Evolutionary conservation across 2,329 filamentous ascomycete genomes (phyloP).

Genomic region (Ascosphaera apis): DNA sequence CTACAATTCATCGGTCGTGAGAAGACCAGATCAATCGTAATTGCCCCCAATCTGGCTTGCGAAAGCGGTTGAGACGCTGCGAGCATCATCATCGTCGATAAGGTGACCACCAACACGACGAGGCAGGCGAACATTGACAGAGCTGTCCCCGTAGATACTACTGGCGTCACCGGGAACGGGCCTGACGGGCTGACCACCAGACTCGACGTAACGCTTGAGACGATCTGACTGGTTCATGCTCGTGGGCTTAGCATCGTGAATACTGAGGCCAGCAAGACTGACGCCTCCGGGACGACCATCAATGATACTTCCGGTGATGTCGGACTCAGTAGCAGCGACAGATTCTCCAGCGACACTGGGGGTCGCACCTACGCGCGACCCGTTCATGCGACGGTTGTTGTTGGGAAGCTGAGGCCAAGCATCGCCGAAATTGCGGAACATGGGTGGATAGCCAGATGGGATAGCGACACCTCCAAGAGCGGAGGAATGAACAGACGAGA

Average conservation of each 20-base stretch:
- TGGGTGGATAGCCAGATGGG: conserved; percentile 64
- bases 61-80: conserved; percentile 90
- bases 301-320: conserved; percentile 56
- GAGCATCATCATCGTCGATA: conserved; percentile 67
- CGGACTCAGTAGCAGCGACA: conserved; percentile 74
- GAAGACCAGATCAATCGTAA: conserved; percentile 28
- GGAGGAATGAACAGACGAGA: conserved; percentile 85
- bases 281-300: conserved; percentile 69
- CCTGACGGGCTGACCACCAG: conserved; percentile 37
- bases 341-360: conserved; percentile 77
- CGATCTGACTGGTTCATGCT: conserved; percentile 69
- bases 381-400: conserved; percentile 36
- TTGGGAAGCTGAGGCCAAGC: conserved; percentile 68
- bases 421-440: conserved; percentile 89
- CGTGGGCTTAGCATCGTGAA: conserved; percentile 44
- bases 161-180: conserved; percentile 29
- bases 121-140: conserved; percentile 25
- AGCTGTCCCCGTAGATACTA: conserved; percentile 44
- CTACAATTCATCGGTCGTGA: no score
- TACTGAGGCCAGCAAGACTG: conserved; percentile 64
- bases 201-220: conserved; percentile 84
- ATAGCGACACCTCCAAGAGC: conserved; percentile 69
- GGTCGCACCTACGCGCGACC: conserved; percentile 41
- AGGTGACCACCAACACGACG: conserved; percentile 19
- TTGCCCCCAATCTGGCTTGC: conserved; percentile 68